phyloP scores from a whole-genome alignment of 495 filamentous ascomycete genomes.

The Evansstolkia leycettana region DNA sequence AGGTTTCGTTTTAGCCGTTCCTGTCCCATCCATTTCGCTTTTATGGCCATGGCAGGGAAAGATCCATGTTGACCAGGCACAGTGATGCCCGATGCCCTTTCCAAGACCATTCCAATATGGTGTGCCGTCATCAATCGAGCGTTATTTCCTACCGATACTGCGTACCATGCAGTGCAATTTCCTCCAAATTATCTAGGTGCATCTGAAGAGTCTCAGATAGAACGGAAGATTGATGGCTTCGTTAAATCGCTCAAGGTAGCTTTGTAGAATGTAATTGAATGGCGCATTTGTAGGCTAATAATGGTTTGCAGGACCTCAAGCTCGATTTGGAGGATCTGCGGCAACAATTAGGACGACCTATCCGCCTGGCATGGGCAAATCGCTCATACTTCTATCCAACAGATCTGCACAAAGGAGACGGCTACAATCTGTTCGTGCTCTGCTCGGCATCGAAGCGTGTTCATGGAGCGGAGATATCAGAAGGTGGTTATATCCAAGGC shows the following conservation, averaged over 20 bases:
- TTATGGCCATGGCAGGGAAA: not conserved
- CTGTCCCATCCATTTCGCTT: not conserved
- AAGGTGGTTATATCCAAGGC: conserved; percentile 81
- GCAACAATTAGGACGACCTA: conserved; percentile 25
- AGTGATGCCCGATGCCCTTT: conserved; percentile 86
- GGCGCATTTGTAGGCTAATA: conserved; percentile 7
- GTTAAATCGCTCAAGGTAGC: conserved; percentile 45
- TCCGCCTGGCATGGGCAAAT: conserved; percentile 32
- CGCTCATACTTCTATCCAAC: conserved; percentile 25
- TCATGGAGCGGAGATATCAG: conserved; percentile 49
- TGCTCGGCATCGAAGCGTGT: conserved; percentile 70
- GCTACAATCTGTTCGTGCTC: conserved; percentile 52
- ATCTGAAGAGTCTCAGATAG: conserved; percentile 75
- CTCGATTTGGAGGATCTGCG: conserved; percentile 33
- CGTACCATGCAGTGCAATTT: conserved; percentile 43
- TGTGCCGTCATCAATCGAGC: conserved; percentile 68
- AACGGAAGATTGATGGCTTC: conserved; percentile 52
- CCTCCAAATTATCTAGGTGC: conserved; percentile 53
- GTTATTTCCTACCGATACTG: conserved; percentile 51
- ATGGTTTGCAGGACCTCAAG: conserved; percentile 25
- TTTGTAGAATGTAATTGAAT: not conserved
- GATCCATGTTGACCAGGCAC: conserved; percentile 2
- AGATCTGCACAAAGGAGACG: conserved; percentile 26
- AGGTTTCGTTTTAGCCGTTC: too few species aligned
- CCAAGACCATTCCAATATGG: conserved; percentile 93